Evolutionary conservation across 345 rosid species (phyloP).

Genomic region (Pistacia integerrima): DNA sequence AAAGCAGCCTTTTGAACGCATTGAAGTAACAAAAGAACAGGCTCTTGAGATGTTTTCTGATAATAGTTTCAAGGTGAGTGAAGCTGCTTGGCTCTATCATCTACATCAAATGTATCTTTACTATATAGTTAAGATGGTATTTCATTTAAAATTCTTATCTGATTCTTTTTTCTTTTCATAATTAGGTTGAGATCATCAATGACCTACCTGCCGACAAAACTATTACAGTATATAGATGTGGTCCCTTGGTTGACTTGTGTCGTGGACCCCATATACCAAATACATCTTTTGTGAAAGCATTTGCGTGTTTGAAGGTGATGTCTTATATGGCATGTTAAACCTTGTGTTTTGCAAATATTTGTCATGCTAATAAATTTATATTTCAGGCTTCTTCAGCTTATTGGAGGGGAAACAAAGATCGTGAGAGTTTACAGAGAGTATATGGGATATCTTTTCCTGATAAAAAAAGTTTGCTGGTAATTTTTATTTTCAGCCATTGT

Average conservation of each 20-base stretch:
- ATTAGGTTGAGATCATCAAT: conserved; percentile 87
- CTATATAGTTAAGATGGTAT: not conserved
- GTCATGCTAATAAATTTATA: conserved; percentile 16
- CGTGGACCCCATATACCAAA: conserved; percentile 99
- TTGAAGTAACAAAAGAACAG: conserved; percentile 88
- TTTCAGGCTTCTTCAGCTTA: conserved; percentile 96
- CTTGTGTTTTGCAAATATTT: conserved; percentile 14
- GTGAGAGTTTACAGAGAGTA: conserved; percentile 96
- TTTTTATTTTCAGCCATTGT: conserved; percentile 9
- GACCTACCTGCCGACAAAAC: conserved; percentile 88
- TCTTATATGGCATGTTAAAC: conserved; percentile 12
- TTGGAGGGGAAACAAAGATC: conserved; percentile 90
- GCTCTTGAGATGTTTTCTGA: conserved; percentile 93
- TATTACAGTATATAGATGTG: conserved; percentile 96
- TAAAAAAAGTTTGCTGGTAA: conserved; percentile 79
- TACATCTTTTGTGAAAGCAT: conserved; percentile 93
- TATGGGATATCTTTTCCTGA: conserved; percentile 99
- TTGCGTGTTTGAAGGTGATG: conserved; percentile 86
- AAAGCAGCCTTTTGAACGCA: conserved; percentile 93
- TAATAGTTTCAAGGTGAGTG: conserved; percentile 79
- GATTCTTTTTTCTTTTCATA: conserved; percentile 19
- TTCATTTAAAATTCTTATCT: conserved; percentile 23
- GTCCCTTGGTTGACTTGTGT: conserved; percentile 93
- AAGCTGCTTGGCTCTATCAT: conserved; percentile 12
- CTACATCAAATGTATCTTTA: conserved; percentile 7